Evolutionary conservation across 139 green algal genomes (phyloP), one percentile per base, ranked within the genome.

Genomic region (Chlorella sp.): DNA sequence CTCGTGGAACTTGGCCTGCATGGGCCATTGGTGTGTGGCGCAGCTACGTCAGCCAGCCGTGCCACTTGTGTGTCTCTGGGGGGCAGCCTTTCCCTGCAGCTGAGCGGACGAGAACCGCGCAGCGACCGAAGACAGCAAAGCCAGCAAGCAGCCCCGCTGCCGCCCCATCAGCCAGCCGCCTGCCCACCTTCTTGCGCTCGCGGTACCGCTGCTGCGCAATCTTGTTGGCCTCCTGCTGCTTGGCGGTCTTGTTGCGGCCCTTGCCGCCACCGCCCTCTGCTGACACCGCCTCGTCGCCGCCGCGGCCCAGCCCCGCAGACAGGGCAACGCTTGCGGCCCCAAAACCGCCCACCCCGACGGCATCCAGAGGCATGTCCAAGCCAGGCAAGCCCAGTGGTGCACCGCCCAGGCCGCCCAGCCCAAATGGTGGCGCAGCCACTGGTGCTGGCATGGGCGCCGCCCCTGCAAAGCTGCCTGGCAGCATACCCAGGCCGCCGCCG

Each of bases 221-320:
- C 68, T 90, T 90, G 57, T 90, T 90, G 13, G 84, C 84, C 78
- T 86, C 82, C 83, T 90, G 87, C 78, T 90, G 86, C 30, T 83
- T 85, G 11, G 34, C 30, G 3, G 62, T 87, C 34, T 90, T 70
- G 30, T 69, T 55, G 26, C 30, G 34, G 51, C 51, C 51, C 72
- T 76, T 84, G 78, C 76, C 30, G 55, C 69, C 68, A 17, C 26
- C 51, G 15, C 51, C 51, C 13, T 60, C 51, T 60, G 51, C 51
- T 21, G 51, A 60, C 4, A 5, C 21, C 15, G 41, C 34, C 23
- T 26, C 20, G 34, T 39, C 55, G 51, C 32, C 65, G 15, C 56
- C 38, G 80, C 63, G 41, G 1, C 32, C 34, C 13, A 62, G 28
- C 15, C 32, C 55, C 7, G 13, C 38, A 16, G 5, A 41, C 7